Evolutionary conservation across 768 basidiomycete genomes (phyloP), one percentile per base, ranked within the genome.

Genomic region (Mycena rosella): DNA sequence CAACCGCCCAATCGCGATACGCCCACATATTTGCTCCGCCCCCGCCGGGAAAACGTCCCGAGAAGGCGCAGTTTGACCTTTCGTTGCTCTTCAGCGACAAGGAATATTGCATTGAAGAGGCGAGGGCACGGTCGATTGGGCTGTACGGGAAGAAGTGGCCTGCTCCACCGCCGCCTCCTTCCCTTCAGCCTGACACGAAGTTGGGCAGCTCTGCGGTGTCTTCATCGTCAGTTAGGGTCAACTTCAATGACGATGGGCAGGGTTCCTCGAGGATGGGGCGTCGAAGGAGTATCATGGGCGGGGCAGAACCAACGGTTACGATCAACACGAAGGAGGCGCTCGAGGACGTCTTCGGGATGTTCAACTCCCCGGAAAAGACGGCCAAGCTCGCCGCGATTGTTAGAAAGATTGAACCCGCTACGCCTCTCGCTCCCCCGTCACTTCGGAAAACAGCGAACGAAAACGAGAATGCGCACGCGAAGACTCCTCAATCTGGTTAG

Each of bases 281-380:
- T 60, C 87, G 82, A 79, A 86, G 84, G 66, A 71, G 85, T 34
- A 75, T 82, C 44, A 75, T 81, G 64, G 79, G 78, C 30, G 85
- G 78, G 18, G 83, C 82, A 18, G 94, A 95, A 76, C 93, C 94
- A 5, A 95, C 94, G 0, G 91, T 99, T 8, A 99, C 98, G 0
- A 95, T 99, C 73, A 98, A 98, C 77, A 99, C 98, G 30, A 96
- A 96, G 77, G 94, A 95, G 69, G 98, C 98, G 5, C 85, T 98
- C 36, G 93, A 89, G 15, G 96, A 98, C 74, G 95, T 99, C 45
- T 96, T 96, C 80, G 92, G 91, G 58, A 96, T 99, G 92, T 99
- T 96, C 77, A 97, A 98, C 77, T 94, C 93, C 11, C 93, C 93
- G 3, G 93, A 94, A 67, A 93, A 90, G 79, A 91, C 91, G 0